Evolutionary conservation across 352 stramenopile species (phyloP).

Genomic region (Globisporangium megalacanthum): DNA sequence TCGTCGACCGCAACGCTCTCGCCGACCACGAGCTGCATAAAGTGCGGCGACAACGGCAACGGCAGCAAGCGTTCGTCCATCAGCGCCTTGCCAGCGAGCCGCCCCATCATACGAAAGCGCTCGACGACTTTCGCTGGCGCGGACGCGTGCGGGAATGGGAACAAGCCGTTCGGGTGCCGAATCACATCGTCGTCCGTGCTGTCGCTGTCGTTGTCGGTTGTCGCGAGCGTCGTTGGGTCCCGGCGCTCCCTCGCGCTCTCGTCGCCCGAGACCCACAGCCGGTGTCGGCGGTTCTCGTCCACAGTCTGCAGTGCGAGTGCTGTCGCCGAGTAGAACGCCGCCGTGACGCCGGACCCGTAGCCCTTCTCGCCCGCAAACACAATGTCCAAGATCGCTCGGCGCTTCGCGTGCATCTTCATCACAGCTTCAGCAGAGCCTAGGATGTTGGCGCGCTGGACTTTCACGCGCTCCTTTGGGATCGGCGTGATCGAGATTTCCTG

Average conservation of each 20-base stretch:
- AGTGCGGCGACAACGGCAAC: slow-evolving; percentile 64
- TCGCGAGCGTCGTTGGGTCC: neutral
- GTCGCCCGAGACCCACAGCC: slow-evolving; percentile 56
- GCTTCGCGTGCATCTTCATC: slow-evolving; percentile 85
- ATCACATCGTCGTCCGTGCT: slow-evolving; percentile 39
- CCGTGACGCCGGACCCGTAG: slow-evolving; percentile 80
- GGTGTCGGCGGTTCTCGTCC: slow-evolving; percentile 32
- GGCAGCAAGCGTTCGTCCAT: slow-evolving; percentile 79
- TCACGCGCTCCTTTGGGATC: slow-evolving; percentile 84
- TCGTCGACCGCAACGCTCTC: slow-evolving; percentile 52
- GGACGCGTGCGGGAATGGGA: slow-evolving; percentile 50
- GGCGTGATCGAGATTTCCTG: slow-evolving; percentile 79
- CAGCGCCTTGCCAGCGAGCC: slow-evolving; percentile 72
- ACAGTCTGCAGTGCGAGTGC: slow-evolving; percentile 57
- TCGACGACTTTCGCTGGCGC: slow-evolving; percentile 38
- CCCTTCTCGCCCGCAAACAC: slow-evolving; percentile 83
- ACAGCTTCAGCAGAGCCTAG: slow-evolving; percentile 68
- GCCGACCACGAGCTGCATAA: slow-evolving; percentile 71
- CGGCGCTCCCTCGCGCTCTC: slow-evolving; percentile 7
- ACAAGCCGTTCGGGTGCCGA: slow-evolving; percentile 74
- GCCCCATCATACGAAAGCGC: slow-evolving; percentile 78
- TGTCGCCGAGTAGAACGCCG: slow-evolving; percentile 79
- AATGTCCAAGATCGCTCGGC: slow-evolving; percentile 77
- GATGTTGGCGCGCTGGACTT: slow-evolving; percentile 71
- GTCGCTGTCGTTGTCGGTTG: slow-evolving; percentile 6